Conservation (phyloP, 768 basidiomycete genomes). For the Leccinellum albellum region DNA sequence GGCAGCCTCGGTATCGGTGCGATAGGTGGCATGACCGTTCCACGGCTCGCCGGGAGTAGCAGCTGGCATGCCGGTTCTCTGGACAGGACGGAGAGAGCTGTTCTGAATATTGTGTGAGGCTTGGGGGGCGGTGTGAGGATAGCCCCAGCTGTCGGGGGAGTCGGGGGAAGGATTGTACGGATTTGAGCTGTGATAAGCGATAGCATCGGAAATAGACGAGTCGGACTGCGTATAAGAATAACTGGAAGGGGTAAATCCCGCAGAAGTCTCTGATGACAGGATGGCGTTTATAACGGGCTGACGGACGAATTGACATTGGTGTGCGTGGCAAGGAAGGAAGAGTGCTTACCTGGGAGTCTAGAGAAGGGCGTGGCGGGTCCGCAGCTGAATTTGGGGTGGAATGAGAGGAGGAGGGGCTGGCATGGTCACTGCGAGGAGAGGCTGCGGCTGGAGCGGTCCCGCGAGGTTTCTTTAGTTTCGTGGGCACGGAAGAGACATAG, state of each 20-base stretch:
- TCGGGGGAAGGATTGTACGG: slow-evolving; percentile 43
- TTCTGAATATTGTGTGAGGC: slow-evolving; percentile 36
- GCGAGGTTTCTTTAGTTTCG: slow-evolving; percentile 36
- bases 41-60: slow-evolving; percentile 19
- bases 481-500: slow-evolving; percentile 47
- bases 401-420: slow-evolving; percentile 46
- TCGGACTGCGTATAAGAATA: slow-evolving; percentile 45
- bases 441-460: slow-evolving; percentile 34
- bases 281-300: slow-evolving; percentile 36
- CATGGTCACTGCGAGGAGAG: slow-evolving; percentile 33
- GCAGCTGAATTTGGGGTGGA: slow-evolving; percentile 47
- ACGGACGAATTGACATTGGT: slow-evolving; percentile 1
- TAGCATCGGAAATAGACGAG: slow-evolving; percentile 38
- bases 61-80: slow-evolving; percentile 19
- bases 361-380: slow-evolving; percentile 30
- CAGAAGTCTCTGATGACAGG: slow-evolving; percentile 33
- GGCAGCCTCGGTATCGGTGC: slow-evolving; percentile 29
- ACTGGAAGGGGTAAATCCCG: slow-evolving; percentile 39
- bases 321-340: not conserved
- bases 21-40: slow-evolving; percentile 23
- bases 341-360: slow-evolving; percentile 42
- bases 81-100: slow-evolving; percentile 44
- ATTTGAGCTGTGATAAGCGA: slow-evolving; percentile 39
- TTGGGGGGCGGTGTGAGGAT: slow-evolving; percentile 33
- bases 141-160: slow-evolving; percentile 54